phyloP scores from a whole-genome alignment of 352 stramenopile species.

The Phytopythium boreale region DNA sequence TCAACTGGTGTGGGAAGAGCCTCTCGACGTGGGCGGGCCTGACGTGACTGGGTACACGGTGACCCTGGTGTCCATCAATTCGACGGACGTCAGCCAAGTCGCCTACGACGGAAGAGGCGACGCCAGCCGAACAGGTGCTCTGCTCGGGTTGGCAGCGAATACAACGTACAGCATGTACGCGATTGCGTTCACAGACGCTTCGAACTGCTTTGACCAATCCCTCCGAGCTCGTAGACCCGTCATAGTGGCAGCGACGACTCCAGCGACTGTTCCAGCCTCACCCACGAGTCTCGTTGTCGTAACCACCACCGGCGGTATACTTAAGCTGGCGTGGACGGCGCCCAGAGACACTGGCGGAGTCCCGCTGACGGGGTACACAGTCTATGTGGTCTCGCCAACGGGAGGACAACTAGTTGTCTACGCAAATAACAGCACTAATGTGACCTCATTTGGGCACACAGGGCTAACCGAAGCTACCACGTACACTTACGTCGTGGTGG shows the following conservation, averaged over 20 bases:
- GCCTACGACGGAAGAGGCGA: constrained; percentile 45
- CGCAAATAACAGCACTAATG: constrained; percentile 12
- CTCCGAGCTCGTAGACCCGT: constrained; percentile 20
- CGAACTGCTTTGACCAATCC: constrained; percentile 28
- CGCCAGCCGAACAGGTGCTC: constrained; percentile 12
- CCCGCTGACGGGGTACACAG: constrained; percentile 22
- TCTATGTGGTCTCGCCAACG: constrained; percentile 18
- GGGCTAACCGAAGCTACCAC: constrained; percentile 43
- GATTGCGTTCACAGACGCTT: constrained; percentile 29
- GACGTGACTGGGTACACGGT: constrained; percentile 46
- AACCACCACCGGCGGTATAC: constrained; percentile 29
- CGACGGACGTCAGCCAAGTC: constrained; percentile 11
- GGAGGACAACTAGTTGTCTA: constrained; percentile 20
- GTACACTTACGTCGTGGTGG: constrained; percentile 45
- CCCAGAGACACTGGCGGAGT: constrained; percentile 33
- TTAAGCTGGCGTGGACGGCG: constrained; percentile 29
- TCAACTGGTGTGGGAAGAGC: constrained; percentile 42
- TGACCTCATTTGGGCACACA: constrained; percentile 36
- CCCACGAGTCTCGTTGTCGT: constrained; percentile 21
- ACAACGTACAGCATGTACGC: constrained; percentile 34
- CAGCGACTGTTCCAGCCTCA: constrained; percentile 18
- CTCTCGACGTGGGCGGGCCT: constrained; percentile 47
- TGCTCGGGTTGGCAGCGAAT: constrained; percentile 27
- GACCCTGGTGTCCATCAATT: constrained; percentile 18
- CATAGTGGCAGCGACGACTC: constrained; percentile 11